phyloP scores from a whole-genome alignment of 306 rosid species.

The Oemleria cerasiformis region DNA sequence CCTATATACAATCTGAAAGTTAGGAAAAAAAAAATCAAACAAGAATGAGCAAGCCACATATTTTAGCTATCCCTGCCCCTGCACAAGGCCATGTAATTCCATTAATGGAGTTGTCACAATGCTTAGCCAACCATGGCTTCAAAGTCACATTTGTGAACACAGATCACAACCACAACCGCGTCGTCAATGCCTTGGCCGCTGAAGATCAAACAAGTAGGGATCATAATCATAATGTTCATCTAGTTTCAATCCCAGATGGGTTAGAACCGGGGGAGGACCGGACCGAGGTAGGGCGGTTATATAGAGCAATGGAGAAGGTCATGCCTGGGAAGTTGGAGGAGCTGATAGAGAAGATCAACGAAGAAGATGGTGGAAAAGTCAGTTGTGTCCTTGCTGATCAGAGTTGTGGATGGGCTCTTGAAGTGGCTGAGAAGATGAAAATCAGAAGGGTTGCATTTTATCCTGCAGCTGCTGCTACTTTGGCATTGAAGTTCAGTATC shows the following conservation, averaged over 20 bases:
- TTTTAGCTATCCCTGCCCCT: constrained; percentile 34
- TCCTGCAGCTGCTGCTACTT: constrained; percentile 43
- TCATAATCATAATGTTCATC: constrained; percentile 20
- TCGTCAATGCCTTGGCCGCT: constrained; percentile 8
- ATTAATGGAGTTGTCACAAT: constrained; percentile 32
- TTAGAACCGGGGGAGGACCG: constrained; percentile 42
- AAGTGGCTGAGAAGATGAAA: constrained; percentile 45
- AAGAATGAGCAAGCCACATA: constrained; percentile 10
- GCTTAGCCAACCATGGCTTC: constrained; percentile 35
- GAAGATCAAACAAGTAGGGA: constrained; percentile 2
- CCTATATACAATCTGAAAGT: not conserved
- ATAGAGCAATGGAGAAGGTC: constrained; percentile 17
- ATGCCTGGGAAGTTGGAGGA: constrained; percentile 46
- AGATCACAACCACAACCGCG: constrained; percentile 29
- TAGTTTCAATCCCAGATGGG: constrained; percentile 54
- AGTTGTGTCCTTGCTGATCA: constrained; percentile 40
- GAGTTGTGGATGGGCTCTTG: constrained; percentile 40
- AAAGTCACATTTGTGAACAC: constrained; percentile 44
- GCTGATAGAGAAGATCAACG: constrained; percentile 38
- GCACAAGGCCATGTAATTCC: constrained; percentile 48
- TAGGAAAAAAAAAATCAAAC: not conserved
- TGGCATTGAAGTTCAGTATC: constrained; percentile 24
- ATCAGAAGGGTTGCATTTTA: constrained; percentile 35
- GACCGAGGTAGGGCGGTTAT: constrained; percentile 4
- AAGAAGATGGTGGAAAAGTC: constrained; percentile 22